Evolutionary conservation across 2,329 filamentous ascomycete species (phyloP).

Genomic region (Epichloe aotearoae): DNA sequence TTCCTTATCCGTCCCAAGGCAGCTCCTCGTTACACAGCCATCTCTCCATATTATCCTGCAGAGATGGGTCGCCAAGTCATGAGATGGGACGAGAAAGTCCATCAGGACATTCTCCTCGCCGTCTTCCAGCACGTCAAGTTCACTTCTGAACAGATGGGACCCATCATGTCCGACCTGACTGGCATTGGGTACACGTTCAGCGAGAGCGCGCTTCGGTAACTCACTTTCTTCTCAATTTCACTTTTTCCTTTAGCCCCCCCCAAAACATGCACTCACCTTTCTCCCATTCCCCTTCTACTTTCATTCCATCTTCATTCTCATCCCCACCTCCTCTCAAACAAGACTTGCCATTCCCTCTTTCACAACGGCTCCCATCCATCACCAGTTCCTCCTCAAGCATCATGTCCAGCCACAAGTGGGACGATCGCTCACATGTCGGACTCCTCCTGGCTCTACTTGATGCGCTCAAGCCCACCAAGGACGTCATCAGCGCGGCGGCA

Average conservation of each 20-base stretch:
- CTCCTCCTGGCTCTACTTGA: slow-evolving; percentile 25
- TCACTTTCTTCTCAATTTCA: not conserved
- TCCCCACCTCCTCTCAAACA: not conserved
- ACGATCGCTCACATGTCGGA: slow-evolving; percentile 24
- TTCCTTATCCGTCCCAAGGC: too few relatives aligned
- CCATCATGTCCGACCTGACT: slow-evolving; percentile 25
- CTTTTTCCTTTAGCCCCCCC: too few relatives aligned
- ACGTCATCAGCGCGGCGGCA: slow-evolving; percentile 19
- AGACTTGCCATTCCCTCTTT: not conserved
- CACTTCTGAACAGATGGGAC: slow-evolving; percentile 16
- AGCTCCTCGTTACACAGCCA: not conserved
- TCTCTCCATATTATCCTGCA: not conserved
- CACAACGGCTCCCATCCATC: not conserved
- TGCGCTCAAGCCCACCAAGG: slow-evolving; percentile 21
- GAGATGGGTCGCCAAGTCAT: slow-evolving; percentile 16
- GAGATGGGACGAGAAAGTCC: slow-evolving; percentile 28
- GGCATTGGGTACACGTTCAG: slow-evolving; percentile 27
- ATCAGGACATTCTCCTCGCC: slow-evolving; percentile 30
- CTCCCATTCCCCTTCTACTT: not conserved
- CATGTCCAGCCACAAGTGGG: slow-evolving; percentile 12
- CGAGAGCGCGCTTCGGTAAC: slow-evolving; percentile 27
- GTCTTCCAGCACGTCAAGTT: slow-evolving; percentile 25
- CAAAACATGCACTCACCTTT: not conserved
- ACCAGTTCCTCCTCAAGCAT: not conserved
- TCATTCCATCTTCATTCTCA: not conserved